Evolutionary conservation across 2,329 filamentous ascomycete genomes (phyloP), one percentile per base, ranked within the genome.

Genomic region (Sporothrix euskadiensis): DNA sequence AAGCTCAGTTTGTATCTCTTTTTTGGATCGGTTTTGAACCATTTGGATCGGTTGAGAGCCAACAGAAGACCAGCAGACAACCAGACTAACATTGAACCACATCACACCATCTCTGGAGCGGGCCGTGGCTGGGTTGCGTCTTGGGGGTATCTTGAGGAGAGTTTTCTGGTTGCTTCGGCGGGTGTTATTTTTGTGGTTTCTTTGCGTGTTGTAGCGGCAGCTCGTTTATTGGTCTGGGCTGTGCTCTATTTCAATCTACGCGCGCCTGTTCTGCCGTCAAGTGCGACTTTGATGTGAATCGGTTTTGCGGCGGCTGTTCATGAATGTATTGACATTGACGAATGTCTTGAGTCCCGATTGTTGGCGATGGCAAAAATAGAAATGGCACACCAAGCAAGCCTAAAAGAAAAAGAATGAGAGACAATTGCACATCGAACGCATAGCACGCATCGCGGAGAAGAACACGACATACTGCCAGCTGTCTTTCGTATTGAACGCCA

Each of bases 401-500:
- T 26, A 26, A 26, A 19, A 16, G 19, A 5, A 47, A 7, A 4
- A 9, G 3, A 47, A 26, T 9, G 9, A 26, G 26, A 56, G 22
- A 26, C 1, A 56, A 12, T 56, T 56, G 22, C 22, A 49, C 44
- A 12, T 56, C 22, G 52, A 12, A 56, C 44, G 14, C 14, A 49
- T 49, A 3, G 44, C 44, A 12, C 12, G 44, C 44, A 49, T 32
- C 32, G 19, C 35, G 57, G 32, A 61, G 32, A 26, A 26, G 39
- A 19, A 47, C 61, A 66, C 61, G 9, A 30, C 61, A 66, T 30
- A 19, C 39, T 61, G 57, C 61, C 61, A 66, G 61, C 39, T 66
- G 61, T 66, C 61, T 44, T 66, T 66, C 61, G 61, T 66, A 47
- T 47, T 47, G 39, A 66, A 19, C 4, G n/a, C n/a, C n/a, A 56